Evolutionary conservation across 306 rosid species (phyloP).

Genomic region (Abrus precatorius): DNA sequence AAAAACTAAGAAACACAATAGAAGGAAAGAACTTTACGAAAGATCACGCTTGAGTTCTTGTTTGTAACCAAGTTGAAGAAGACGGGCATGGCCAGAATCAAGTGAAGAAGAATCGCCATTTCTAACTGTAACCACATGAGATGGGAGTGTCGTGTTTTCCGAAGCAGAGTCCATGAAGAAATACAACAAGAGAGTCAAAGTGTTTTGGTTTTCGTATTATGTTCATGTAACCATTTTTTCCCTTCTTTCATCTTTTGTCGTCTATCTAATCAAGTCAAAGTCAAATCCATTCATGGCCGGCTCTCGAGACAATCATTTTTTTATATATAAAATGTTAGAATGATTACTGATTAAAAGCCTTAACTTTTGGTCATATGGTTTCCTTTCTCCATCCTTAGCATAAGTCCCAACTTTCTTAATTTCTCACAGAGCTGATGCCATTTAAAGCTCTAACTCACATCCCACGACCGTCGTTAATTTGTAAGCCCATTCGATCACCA

Average conservation of each 20-base stretch:
- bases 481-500: too few relatives aligned
- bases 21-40: slow-evolving; percentile 59
- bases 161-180: slow-evolving; percentile 37
- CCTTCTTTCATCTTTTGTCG: slow-evolving; percentile 4
- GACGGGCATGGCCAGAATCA: slow-evolving; percentile 91
- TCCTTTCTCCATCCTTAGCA: too few relatives aligned
- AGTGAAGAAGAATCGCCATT: slow-evolving; percentile 51
- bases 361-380: too few relatives aligned
- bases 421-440: too few relatives aligned
- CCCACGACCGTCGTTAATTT: too few relatives aligned
- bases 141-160: slow-evolving; percentile 50
- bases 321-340: too few relatives aligned
- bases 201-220: not conserved
- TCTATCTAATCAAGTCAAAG: not conserved
- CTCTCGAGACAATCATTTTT: not conserved
- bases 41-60: slow-evolving; percentile 97
- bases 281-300: not conserved
- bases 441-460: too few relatives aligned
- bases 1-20: not conserved
- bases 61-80: slow-evolving; percentile 87
- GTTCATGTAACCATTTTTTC: not conserved
- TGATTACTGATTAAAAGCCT: too few relatives aligned
- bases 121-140: slow-evolving; percentile 26
- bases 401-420: too few relatives aligned
- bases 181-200: slow-evolving; percentile 3